Evolutionary conservation across 2,329 filamentous ascomycete species (phyloP).

Genomic region (Taxawa tesnikishii): DNA sequence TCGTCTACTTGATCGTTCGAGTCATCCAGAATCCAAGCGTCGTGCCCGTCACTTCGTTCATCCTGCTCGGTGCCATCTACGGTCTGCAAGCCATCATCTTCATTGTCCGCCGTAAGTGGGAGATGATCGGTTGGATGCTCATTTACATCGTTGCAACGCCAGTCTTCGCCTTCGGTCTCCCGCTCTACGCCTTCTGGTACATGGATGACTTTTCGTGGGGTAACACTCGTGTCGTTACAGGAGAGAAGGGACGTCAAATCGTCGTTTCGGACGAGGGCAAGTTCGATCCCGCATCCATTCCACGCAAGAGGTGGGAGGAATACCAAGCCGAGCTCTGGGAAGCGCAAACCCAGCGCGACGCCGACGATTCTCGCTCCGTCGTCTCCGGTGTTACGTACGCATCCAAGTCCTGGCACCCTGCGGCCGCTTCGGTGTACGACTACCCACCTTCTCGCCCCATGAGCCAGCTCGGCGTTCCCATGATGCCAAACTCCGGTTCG

Average conservation of each 20-base stretch:
- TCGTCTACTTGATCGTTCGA: slow-evolving; percentile 75
- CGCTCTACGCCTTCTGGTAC: slow-evolving; percentile 94
- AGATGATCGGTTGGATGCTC: slow-evolving; percentile 99
- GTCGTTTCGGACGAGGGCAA: slow-evolving; percentile 95
- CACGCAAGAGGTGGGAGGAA: slow-evolving; percentile 98
- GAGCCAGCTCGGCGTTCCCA: slow-evolving; percentile 46
- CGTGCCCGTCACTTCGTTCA: slow-evolving; percentile 74
- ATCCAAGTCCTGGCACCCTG: slow-evolving; percentile 60
- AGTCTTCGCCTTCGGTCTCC: slow-evolving; percentile 80
- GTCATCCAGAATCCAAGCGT: slow-evolving; percentile 48
- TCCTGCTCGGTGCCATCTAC: slow-evolving; percentile 89
- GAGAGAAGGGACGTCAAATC: slow-evolving; percentile 84
- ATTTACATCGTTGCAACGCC: slow-evolving; percentile 87
- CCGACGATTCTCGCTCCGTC: slow-evolving; percentile 73
- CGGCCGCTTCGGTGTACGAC: slow-evolving; percentile 48
- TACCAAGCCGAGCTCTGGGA: slow-evolving; percentile 98
- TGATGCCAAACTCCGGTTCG: slow-evolving; percentile 34
- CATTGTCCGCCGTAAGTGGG: slow-evolving; percentile 92
- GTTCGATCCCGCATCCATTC: slow-evolving; percentile 85
- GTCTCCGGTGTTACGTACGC: slow-evolving; percentile 89
- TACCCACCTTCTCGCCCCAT: slow-evolving; percentile 39
- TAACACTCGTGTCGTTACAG: slow-evolving; percentile 93
- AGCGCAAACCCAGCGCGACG: slow-evolving; percentile 67
- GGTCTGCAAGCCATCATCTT: slow-evolving; percentile 96
- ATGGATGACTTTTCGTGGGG: slow-evolving; percentile 99